Percentiles rank a stretch among this genome's conserved stretches.
These are phyloP conservation scores for Rhizophora apiculata DNA, from an alignment of 345 rosid species.

Conservation along the genomic window DNA sequence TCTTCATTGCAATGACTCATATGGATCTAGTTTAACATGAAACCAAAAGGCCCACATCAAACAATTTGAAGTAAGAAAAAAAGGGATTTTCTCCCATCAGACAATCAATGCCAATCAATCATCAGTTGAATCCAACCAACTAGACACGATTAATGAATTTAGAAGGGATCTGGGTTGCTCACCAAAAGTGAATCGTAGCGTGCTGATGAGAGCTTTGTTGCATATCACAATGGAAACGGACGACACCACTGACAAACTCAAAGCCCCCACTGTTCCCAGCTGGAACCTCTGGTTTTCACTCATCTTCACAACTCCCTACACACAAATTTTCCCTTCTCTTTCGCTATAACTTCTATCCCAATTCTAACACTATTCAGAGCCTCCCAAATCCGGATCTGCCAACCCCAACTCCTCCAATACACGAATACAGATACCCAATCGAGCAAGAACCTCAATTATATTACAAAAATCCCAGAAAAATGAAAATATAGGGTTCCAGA, in stretches of 20 bases:
- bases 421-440: slow-evolving; percentile 9
- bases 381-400: slow-evolving; percentile 53
- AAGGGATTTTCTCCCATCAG: too few relatives aligned
- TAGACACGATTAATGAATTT: background rate
- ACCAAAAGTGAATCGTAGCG: slow-evolving; percentile 98
- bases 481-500: background rate
- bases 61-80: background rate
- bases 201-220: slow-evolving; percentile 97
- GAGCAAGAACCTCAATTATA: too few relatives aligned
- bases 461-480: too few relatives aligned
- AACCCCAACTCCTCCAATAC: slow-evolving; percentile 14
- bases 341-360: background rate
- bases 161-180: background rate
- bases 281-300: slow-evolving; percentile 88
- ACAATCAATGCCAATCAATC: background rate
- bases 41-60: background rate
- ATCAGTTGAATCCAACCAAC: slow-evolving; percentile 6
- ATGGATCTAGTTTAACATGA: background rate
- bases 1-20: background rate
- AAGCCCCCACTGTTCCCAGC: slow-evolving; percentile 90
- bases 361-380: background rate
- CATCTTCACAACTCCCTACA: slow-evolving; percentile 40
- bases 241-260: slow-evolving; percentile 95
- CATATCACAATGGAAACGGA: slow-evolving; percentile 98
- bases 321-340: slow-evolving; percentile 11